Base-by-base conservation (phyloP, 2,329 filamentous ascomycete species). In the Colletotrichum sp. region DNA sequence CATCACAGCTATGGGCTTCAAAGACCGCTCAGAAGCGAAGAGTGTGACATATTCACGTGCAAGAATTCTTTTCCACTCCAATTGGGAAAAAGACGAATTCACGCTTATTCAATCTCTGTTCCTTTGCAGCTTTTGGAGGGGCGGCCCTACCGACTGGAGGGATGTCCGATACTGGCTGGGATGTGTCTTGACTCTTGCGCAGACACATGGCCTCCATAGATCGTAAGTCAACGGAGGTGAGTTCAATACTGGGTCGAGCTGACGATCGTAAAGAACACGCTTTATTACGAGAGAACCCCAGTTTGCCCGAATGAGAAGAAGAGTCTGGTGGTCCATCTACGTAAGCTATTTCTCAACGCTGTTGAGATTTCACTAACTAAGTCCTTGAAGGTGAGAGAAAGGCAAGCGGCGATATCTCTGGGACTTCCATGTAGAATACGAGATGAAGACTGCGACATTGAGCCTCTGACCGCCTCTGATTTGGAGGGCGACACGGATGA, bases 241-340 rank as follows among this genome's bases (percentile, higher is more conserved):
- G 1, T 1, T 57, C 30, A 28, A 8, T 34, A 34, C 4, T 16
- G 30, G 16, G 6, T 2, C 2, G 4, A 9, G 8, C 18, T 16
- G 6, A 62, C 59, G 5, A 49, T 21, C 1, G 8, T 30, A 1
- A 13, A 71, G 75, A 21, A 70, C 75, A 5, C 55, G 44, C 3
- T 70, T 77, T 24, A 70, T 52, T 3, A 75, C 75, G 2, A 32
- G 68, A 28, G 75, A 75, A 10, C 24, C 62, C 2, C 62, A 68
- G 15, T 63, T 83, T 5, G 81, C 82, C n/a, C 82, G 82, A 74
- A 77, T 90, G 39, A 86, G 87, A 78, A 85, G 87, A 72, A 80
- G 89, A 7, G 86, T 90, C 8, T 91, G 89, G 88, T 90, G 89
- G 89, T 88, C 88, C 7, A 85, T 90, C 9, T 90, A 90, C 70